Evolutionary conservation across 441 rosid genomes (phyloP).

Genomic region (Mallotus repandus): DNA sequence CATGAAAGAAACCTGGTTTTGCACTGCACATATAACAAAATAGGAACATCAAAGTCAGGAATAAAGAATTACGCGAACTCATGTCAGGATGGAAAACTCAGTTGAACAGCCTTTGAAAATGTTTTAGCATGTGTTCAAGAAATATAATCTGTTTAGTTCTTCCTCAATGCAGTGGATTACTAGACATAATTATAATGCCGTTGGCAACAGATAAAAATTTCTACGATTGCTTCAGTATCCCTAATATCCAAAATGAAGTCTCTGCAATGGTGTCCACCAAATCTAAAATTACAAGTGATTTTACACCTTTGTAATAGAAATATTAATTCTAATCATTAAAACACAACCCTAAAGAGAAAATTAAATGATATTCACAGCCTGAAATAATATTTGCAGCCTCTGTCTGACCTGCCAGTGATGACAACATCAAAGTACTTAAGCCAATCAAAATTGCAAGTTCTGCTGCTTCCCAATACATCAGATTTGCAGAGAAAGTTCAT

Average conservation of each 20-base stretch:
- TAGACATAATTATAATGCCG: not conserved
- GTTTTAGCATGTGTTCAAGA: not conserved
- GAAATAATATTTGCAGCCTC: too few species aligned
- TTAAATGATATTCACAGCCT: too few species aligned
- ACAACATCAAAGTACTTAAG: conserved; percentile 88
- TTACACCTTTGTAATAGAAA: not conserved
- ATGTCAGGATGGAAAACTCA: not conserved
- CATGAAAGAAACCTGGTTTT: conserved; percentile 96
- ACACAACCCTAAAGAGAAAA: not conserved
- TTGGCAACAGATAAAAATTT: not conserved
- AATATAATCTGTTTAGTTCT: not conserved
- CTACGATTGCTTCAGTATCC: not conserved
- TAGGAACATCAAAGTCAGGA: conserved; percentile 18
- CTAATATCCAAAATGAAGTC: not conserved
- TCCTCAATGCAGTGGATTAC: not conserved
- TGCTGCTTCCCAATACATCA: conserved; percentile 36
- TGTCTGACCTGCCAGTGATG: conserved; percentile 83
- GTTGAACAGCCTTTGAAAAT: not conserved
- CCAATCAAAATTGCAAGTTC: conserved; percentile 73
- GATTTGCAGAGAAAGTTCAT: conserved; percentile 92
- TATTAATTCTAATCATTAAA: not conserved
- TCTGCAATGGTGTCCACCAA: not conserved
- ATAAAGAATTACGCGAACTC: not conserved
- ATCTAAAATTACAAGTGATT: not conserved
- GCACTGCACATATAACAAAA: conserved; percentile 47